These are phyloP conservation scores for Henckelia pumila DNA, from an alignment of 257 asterid genomes.

Conservation along the genomic window DNA sequence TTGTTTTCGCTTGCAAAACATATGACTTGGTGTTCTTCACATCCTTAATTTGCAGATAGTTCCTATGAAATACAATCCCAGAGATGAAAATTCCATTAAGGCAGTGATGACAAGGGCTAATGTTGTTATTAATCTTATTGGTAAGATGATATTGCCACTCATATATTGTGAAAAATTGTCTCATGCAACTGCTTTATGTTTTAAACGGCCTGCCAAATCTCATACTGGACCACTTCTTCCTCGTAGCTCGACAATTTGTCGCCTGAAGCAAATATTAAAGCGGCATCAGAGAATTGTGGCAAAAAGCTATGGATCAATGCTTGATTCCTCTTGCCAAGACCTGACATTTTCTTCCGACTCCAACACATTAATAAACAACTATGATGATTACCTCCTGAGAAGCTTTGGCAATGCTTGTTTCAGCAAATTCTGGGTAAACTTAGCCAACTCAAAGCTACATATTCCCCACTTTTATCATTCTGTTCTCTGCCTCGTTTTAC, in stretches of 20 bases:
- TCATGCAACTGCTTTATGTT: constrained; percentile 14
- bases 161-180: constrained; percentile 21
- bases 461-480: background rate
- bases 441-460: background rate
- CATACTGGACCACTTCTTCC: constrained; percentile 19
- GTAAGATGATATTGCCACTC: constrained; percentile 37
- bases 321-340: constrained; percentile 52
- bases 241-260: constrained; percentile 23
- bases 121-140: constrained; percentile 96
- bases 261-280: constrained; percentile 40
- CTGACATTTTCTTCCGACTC: constrained; percentile 41
- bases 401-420: constrained; percentile 40
- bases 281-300: constrained; percentile 48
- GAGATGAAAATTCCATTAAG: constrained; percentile 86
- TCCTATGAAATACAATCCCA: constrained; percentile 92
- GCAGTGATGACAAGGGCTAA: constrained; percentile 99
- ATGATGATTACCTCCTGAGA: constrained; percentile 44
- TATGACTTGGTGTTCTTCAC: constrained; percentile 1
- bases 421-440: constrained; percentile 53
- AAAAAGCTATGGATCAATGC: constrained; percentile 49
- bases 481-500: background rate
- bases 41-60: constrained; percentile 57
- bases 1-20: background rate
- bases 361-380: constrained; percentile 31
- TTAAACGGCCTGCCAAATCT: constrained; percentile 15